A percentile compares a stretch with the other conserved stretches of the same genome.
phyloP scores from a whole-genome alignment of 176 grass and related monocot species.

The Avena sativa region DNA sequence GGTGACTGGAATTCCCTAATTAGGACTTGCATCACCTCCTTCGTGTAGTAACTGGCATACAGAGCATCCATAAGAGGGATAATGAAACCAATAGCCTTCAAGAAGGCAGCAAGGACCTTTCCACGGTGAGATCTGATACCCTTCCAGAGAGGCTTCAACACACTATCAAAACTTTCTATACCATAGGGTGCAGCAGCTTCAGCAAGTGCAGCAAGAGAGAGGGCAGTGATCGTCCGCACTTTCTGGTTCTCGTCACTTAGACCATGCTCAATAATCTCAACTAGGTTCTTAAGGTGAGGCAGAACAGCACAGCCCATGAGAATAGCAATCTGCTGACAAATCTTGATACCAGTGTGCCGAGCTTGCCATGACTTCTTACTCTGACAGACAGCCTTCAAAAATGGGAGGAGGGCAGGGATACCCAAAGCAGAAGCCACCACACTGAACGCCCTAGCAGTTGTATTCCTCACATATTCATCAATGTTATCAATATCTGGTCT shows the following conservation, averaged over 20 bases:
- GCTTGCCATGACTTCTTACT: constrained; percentile 88
- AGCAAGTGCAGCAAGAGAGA: constrained; percentile 93
- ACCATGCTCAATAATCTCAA: constrained; percentile 98
- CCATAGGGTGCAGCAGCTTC: constrained; percentile 94
- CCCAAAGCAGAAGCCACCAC: constrained; percentile 97
- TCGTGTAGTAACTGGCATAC: constrained; percentile 98
- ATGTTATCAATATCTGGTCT: constrained; percentile 97
- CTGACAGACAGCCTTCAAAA: constrained; percentile 66
- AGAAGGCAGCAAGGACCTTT: constrained; percentile 93
- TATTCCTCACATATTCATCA: constrained; percentile 98
- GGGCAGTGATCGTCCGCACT: constrained; percentile 91
- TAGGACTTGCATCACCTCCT: constrained; percentile 91
- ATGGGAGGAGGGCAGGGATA: constrained; percentile 81
- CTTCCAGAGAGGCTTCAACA: constrained; percentile 98
- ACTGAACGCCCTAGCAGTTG: constrained; percentile 95
- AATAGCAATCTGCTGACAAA: constrained; percentile 98
- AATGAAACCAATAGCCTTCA: constrained; percentile 98
- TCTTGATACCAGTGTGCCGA: constrained; percentile 93
- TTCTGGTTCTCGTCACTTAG: constrained; percentile 93
- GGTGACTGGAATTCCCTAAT: constrained; percentile 98
- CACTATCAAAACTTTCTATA: constrained; percentile 97
- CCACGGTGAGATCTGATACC: constrained; percentile 88
- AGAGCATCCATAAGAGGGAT: constrained; percentile 98
- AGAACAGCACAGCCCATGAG: constrained; percentile 95
- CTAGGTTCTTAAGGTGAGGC: constrained; percentile 88